Evolutionary conservation across 257 asterid species (phyloP), one percentile per base, ranked within the genome.

Genomic region (Solanum paucissectum): DNA sequence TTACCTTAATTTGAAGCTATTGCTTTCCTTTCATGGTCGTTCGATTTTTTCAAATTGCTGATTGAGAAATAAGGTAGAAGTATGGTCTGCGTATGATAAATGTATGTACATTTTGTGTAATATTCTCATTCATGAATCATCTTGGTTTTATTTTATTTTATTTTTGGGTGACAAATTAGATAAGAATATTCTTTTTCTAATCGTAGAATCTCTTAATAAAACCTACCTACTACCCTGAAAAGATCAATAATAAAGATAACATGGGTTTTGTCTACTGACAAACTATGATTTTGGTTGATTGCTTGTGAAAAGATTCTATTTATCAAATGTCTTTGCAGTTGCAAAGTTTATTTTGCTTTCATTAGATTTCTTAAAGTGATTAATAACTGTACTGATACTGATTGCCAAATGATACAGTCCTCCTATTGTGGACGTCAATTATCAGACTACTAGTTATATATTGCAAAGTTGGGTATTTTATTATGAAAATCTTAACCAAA

Each of bases 241-340:
- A 86, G 64, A 66, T 68, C 79, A 90, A 86, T 86, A 88, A 90
- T 68, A 58, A 49, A 87, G 71, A 76, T 76, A 90, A 90, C 90
- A 83, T 88, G 90, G 89, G 76, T 86, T 75, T 83, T 68, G 90
- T 88, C 87, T 87, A 66, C 40, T 69, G 46, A 52, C 73, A 75
- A 83, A 55, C 88, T 83, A 72, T 58, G 62, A n/a, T 85, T 62
- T 62, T 69, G 5, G 52, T 84, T 82, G 75, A 58, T 86, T 75
- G 33, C 40, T 18, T 37, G 33, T n/a, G 37, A 40, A 55, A 69
- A 76, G 87, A 88, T 86, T 86, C 87, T 86, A 34, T 44, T 10
- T 86, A 34, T 75, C 23, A 29, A 29, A 27, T 11, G 20, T 86
- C 29, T 77, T 76, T 62, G 81, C 76, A 21, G 16, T 73, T 82